These are phyloP conservation scores for Geosmithia putterillii DNA, from an alignment of 2,329 filamentous ascomycete genomes.

Conservation along the genomic window DNA sequence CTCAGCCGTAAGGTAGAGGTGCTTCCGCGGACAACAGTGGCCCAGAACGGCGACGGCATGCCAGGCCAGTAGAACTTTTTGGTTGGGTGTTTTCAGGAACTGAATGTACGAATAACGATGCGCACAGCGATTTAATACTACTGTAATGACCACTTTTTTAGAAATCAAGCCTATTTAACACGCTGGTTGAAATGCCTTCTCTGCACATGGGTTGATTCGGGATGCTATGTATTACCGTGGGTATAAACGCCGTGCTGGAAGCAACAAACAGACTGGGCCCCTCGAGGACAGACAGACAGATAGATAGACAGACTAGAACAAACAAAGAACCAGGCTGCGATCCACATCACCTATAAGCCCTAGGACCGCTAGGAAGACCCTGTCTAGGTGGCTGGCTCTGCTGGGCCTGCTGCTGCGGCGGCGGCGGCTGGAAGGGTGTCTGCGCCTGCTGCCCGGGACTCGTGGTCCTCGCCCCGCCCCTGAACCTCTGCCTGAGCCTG, in stretches of 20 bases:
- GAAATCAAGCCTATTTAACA: too few species aligned
- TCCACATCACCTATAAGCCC: conserved; percentile 19
- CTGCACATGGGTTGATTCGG: too few species aligned
- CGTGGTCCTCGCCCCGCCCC: conserved; percentile 46
- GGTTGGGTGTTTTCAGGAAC: background rate
- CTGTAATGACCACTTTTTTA: too few species aligned
- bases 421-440: conserved; percentile 35
- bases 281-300: background rate
- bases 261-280: background rate
- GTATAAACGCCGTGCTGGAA: background rate
- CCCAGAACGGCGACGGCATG: conserved; percentile 22
- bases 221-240: too few species aligned
- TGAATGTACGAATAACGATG: too few species aligned
- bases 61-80: conserved; percentile 8
- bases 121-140: too few species aligned
- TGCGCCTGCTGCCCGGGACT: conserved; percentile 33
- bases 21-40: conserved; percentile 22
- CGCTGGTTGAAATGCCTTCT: background rate
- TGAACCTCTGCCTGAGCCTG: conserved; percentile 66
- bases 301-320: background rate
- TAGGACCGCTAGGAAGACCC: conserved; percentile 34
- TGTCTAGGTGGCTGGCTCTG: background rate
- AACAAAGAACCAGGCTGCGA: background rate
- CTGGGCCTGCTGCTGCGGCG: background rate
- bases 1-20: conserved; percentile 35